Evolutionary conservation across 306 rosid genomes (phyloP).

Genomic region (Castanospermum australe): DNA sequence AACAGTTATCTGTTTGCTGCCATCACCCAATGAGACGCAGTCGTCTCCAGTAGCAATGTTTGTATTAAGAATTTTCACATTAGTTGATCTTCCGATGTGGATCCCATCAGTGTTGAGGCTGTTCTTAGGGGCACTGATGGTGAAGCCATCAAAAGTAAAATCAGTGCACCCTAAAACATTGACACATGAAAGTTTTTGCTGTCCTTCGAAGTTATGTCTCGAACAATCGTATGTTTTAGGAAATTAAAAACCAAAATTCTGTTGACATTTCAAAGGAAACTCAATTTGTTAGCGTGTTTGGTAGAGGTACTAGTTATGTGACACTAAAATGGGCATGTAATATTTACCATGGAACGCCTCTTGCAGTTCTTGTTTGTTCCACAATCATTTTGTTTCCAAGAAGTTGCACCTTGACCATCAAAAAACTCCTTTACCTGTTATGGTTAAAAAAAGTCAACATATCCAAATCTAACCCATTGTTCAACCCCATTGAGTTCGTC

Average conservation of each 20-base stretch:
- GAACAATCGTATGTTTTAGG: conserved; percentile 29
- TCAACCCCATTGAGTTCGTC: not conserved
- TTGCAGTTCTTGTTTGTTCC: conserved; percentile 5
- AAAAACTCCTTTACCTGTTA: conserved; percentile 49
- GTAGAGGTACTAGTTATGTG: not conserved
- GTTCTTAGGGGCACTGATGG: conserved; percentile 17
- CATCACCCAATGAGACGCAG: conserved; percentile 49
- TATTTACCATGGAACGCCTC: conserved; percentile 28
- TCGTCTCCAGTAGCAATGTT: conserved; percentile 46
- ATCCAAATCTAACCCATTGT: conserved; percentile 38
- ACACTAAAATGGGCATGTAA: not conserved
- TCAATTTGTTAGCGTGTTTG: not conserved
- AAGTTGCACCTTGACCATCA: conserved; percentile 42
- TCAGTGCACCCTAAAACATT: conserved; percentile 34
- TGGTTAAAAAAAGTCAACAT: conserved; percentile 32
- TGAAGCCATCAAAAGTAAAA: conserved; percentile 31
- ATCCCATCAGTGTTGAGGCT: conserved; percentile 53
- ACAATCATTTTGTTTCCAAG: conserved; percentile 44
- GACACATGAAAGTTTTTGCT: conserved; percentile 41
- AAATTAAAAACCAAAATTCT: conserved; percentile 45
- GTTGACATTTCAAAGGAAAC: not conserved
- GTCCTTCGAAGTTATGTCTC: conserved; percentile 28
- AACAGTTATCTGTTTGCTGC: conserved; percentile 5
- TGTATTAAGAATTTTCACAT: conserved; percentile 22
- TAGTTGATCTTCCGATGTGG: conserved; percentile 40